Evolutionary conservation across 345 rosid species (phyloP).

Genomic region (Linum tenue): DNA sequence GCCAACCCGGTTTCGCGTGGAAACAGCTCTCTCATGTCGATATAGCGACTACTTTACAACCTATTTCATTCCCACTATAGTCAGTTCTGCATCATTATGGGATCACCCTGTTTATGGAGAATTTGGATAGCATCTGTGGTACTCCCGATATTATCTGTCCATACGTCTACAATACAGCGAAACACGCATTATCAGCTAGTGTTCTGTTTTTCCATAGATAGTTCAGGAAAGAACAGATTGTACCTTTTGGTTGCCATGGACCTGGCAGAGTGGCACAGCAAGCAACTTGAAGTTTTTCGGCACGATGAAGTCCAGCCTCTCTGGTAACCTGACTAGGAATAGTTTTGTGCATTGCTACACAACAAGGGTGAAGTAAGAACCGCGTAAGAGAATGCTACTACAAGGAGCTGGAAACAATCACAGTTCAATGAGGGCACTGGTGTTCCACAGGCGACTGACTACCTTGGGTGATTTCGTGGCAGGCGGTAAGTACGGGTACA

Average conservation of each 20-base stretch:
- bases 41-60: no score
- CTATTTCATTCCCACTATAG: no score
- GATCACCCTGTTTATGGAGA: conserved; percentile 52
- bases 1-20: no score
- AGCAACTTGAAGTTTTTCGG: conserved; percentile 75
- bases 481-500: conserved; percentile 61
- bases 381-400: not conserved
- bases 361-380: no score
- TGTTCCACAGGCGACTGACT: not conserved
- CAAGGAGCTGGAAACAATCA: conserved; percentile 1
- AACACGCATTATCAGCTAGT: not conserved
- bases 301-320: conserved; percentile 52
- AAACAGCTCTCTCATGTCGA: no score
- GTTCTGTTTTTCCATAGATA: no score
- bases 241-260: conserved; percentile 71
- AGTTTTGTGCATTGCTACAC: conserved; percentile 68
- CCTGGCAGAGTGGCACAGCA: conserved; percentile 69
- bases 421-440: conserved; percentile 5
- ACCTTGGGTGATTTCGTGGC: conserved; percentile 63
- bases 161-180: conserved; percentile 44
- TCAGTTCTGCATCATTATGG: no score
- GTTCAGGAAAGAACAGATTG: no score
- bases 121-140: conserved; percentile 69
- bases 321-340: conserved; percentile 56
- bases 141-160: conserved; percentile 63